Conservation (phyloP, 2,329 filamentous ascomycete genomes). For the Cryphonectria nitschkei region DNA sequence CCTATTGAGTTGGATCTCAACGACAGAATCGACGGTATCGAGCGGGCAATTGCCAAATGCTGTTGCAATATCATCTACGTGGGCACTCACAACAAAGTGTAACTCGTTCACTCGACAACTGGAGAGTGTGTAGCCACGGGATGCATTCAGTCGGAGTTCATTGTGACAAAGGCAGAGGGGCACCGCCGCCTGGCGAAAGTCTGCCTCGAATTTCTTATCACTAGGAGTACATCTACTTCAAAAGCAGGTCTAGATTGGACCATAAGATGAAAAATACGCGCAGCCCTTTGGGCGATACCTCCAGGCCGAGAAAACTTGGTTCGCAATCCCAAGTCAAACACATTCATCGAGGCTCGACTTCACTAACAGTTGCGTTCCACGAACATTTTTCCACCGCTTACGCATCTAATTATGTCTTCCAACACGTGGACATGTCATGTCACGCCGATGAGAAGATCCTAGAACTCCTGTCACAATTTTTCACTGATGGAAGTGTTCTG, state of each 20-base stretch:
- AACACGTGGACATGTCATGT: constrained; percentile 30
- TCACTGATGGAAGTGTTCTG: constrained; percentile 28
- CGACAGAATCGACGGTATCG: constrained; percentile 33
- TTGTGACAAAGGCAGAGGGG: constrained; percentile 29
- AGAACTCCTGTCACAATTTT: constrained; percentile 30
- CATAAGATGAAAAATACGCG: neutral
- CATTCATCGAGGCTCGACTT: neutral
- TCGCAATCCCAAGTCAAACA: neutral
- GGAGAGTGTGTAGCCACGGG: constrained; percentile 35
- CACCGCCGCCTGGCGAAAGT: constrained; percentile 35
- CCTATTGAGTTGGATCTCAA: constrained; percentile 36
- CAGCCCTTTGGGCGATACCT: neutral
- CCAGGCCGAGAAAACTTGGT: neutral
- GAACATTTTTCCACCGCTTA: constrained; percentile 29
- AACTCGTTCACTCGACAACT: constrained; percentile 37
- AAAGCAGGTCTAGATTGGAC: neutral
- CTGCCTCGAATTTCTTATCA: constrained; percentile 34
- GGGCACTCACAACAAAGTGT: constrained; percentile 32
- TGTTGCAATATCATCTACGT: constrained; percentile 39
- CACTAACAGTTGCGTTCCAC: neutral
- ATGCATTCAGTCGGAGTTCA: constrained; percentile 32
- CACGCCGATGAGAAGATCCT: constrained; percentile 30
- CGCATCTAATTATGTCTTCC: constrained; percentile 33
- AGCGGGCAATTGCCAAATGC: constrained; percentile 31
- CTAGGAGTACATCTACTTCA: neutral